Evolutionary conservation across 352 stramenopile species (phyloP), one percentile per base, ranked within the genome.

Genomic region (Pythium sukuiense): DNA sequence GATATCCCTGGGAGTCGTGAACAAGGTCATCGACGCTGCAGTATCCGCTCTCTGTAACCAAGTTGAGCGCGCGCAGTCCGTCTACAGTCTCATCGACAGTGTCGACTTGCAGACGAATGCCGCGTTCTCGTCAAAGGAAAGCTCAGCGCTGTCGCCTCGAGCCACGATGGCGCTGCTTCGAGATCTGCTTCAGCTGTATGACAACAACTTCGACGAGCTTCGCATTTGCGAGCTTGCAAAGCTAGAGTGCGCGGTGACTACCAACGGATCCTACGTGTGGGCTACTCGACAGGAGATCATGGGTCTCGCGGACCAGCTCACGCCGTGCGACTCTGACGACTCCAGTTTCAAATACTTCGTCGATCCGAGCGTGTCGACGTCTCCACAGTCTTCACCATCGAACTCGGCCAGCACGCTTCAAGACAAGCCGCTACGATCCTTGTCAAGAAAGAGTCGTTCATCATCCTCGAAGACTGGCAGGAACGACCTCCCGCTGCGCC

Each of bases 41-140:
- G 53, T 20, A 4, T 46, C 61, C 6, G 0, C 7, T 70, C 1
- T 24, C 30, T n/a, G 49, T 18, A 12, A 59, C 60, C 13, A 33
- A 46, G 39, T 66, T 14, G 53, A 71, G 13, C 52, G 35, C 5
- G 65, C 58, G 7, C 3, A 59, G 30, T 49, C 16, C 5, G 27
- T 67, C 45, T 54, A 72, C 59, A 67, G 55, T 16, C 59, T 72
- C 6, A 64, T 72, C 30, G 59, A 59, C 14, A 56, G 62, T 1
- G 32, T 67, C 0, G 43, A 63, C 37, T 20, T 71, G 1, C 33
- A 52, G 0, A 9, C 18, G 45, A 29, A 7, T 29, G 6, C 18
- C 18, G 45, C 18, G 18, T 52, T 52, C 20, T 29, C 18, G 1
- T 52, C 45, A n/a, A 29, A 18, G 45, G 45, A 27, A 29, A 46